Percentiles rank a stretch among this genome's conserved stretches.
Conservation (phyloP, 495 filamentous ascomycete genomes). For the Melanomma pulvis-pyrius region DNA sequence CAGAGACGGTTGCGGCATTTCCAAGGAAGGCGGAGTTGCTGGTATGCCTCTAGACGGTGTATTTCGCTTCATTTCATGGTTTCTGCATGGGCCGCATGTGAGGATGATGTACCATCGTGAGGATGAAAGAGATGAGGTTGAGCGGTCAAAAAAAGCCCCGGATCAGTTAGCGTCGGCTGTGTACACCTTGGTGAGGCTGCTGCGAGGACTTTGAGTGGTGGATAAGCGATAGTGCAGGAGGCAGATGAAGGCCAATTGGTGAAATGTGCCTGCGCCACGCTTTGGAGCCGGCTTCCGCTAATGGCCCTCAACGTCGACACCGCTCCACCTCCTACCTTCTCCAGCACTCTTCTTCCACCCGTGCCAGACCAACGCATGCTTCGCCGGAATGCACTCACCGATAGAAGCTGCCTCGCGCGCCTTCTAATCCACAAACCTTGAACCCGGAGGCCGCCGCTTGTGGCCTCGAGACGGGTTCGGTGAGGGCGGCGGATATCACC, state of each 20-base stretch:
- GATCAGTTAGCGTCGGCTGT: not conserved
- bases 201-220: not conserved
- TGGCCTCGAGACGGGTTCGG: constrained; percentile 5
- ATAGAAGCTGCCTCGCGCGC: constrained; percentile 10
- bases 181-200: not conserved
- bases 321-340: not conserved
- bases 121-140: not conserved
- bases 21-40: constrained; percentile 14
- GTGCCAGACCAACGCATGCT: constrained; percentile 9
- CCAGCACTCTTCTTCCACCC: constrained; percentile 1
- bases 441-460: not conserved
- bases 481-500: constrained; percentile 12
- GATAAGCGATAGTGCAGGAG: not conserved
- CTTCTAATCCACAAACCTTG: not conserved
- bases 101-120: constrained; percentile 17
- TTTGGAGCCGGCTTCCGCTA: not conserved
- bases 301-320: not conserved
- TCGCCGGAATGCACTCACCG: constrained; percentile 9
- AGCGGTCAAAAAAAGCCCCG: not conserved
- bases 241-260: not conserved
- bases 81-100: not conserved
- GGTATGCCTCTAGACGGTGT: constrained; percentile 13
- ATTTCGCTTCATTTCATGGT: constrained; percentile 18
- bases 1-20: constrained; percentile 3
- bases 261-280: not conserved